Evolutionary conservation across 768 basidiomycete species (phyloP).

Genomic region (Russula sp.): DNA sequence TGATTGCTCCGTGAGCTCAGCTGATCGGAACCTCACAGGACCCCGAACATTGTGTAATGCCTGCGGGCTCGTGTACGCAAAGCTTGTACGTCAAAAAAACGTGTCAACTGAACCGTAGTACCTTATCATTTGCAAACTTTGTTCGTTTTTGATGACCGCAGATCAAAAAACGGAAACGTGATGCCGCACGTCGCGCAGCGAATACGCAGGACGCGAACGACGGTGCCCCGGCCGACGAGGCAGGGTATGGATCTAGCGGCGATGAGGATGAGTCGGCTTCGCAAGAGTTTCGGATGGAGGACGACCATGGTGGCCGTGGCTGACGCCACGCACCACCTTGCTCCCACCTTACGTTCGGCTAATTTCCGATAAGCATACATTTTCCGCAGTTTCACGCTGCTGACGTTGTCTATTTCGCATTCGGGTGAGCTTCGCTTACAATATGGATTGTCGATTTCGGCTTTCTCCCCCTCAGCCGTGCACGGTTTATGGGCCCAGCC

Average conservation of each 20-base stretch:
- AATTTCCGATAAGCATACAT: constrained; percentile 10
- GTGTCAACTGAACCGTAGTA: neutral
- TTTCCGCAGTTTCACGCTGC: constrained; percentile 16
- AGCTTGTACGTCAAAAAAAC: constrained; percentile 45
- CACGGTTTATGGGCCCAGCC: constrained; percentile 19
- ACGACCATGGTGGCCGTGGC: constrained; percentile 14
- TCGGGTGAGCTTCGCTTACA: constrained; percentile 24
- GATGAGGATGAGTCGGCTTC: constrained; percentile 23
- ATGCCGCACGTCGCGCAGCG: constrained; percentile 17
- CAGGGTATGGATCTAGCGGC: constrained; percentile 18
- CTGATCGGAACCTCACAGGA: constrained; percentile 36
- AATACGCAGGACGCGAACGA: constrained; percentile 10
- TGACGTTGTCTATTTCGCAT: constrained; percentile 24
- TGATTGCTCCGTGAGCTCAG: constrained; percentile 12
- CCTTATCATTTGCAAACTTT: constrained; percentile 8
- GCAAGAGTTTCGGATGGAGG: constrained; percentile 22
- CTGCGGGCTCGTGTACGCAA: constrained; percentile 81
- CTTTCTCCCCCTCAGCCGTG: constrained; percentile 9
- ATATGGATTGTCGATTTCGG: constrained; percentile 20
- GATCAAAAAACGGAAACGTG: constrained; percentile 23
- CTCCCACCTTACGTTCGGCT: constrained; percentile 4
- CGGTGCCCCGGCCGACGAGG: constrained; percentile 10
- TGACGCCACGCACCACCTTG: neutral
- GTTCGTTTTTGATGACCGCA: constrained; percentile 9
- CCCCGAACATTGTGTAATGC: constrained; percentile 82